phyloP scores from a whole-genome alignment of 2,329 filamentous ascomycete species.

The Aureobasidium leucospermi region DNA sequence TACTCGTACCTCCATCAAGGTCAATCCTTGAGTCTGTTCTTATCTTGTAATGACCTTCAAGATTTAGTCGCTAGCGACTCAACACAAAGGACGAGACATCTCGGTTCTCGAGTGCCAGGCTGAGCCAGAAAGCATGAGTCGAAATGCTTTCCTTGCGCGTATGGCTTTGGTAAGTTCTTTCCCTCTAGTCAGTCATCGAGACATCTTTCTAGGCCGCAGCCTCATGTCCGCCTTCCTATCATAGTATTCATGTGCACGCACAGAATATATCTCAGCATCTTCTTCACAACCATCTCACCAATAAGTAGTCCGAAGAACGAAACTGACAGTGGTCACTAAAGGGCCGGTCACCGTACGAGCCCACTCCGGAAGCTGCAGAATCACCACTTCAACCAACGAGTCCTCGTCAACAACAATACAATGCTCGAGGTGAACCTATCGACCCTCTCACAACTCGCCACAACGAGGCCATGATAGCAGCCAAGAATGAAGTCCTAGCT shows the following conservation, averaged over 20 bases:
- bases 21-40: too few species aligned
- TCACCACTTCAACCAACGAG: background rate
- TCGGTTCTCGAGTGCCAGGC: background rate
- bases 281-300: background rate
- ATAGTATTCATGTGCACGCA: too few species aligned
- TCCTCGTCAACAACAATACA: constrained; percentile 33
- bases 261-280: too few species aligned
- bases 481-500: constrained; percentile 42
- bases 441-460: constrained; percentile 34
- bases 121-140: constrained; percentile 22
- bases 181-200: background rate
- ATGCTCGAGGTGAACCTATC: constrained; percentile 37
- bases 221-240: too few species aligned
- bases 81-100: too few species aligned
- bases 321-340: constrained; percentile 16
- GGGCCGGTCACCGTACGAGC: constrained; percentile 36
- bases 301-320: background rate
- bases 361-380: background rate
- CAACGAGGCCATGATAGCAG: constrained; percentile 34
- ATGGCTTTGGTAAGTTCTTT: constrained; percentile 22
- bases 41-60: too few species aligned
- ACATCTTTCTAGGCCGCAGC: too few species aligned
- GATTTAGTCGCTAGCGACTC: too few species aligned
- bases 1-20: too few species aligned
- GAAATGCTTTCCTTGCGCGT: constrained; percentile 24